Evolutionary conservation across 2,329 filamentous ascomycete species (phyloP).

Genomic region (Claviceps monticola): DNA sequence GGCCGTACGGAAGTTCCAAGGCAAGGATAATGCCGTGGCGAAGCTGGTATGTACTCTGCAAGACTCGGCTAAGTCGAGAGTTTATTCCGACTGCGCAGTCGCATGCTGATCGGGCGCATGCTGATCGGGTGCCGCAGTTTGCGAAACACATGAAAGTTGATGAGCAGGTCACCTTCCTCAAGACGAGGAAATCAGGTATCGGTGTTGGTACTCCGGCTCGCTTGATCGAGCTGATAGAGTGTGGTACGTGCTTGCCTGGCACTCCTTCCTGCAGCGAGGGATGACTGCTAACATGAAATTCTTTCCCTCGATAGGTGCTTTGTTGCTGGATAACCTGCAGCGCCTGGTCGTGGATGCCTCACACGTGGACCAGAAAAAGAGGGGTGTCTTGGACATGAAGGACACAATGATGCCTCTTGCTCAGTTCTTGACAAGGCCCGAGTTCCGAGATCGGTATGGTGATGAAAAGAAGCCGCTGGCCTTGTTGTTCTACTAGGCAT

Average conservation of each 20-base stretch:
- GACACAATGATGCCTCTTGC: conserved; percentile 76
- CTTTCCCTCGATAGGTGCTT: conserved; percentile 32
- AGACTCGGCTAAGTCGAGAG: too few species aligned
- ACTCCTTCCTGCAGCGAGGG: background rate
- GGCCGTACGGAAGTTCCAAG: conserved; percentile 63
- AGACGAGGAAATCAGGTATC: conserved; percentile 59
- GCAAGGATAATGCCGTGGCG: conserved; percentile 62
- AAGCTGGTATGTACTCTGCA: conserved; percentile 47
- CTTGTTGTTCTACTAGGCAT: conserved; percentile 48
- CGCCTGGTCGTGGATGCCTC: conserved; percentile 82
- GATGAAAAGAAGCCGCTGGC: conserved; percentile 43
- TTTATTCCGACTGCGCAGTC: background rate
- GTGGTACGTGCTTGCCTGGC: conserved; percentile 41
- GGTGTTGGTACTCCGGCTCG: conserved; percentile 82
- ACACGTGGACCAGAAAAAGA: conserved; percentile 88
- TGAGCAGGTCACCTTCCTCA: conserved; percentile 67
- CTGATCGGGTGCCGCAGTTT: conserved; percentile 37
- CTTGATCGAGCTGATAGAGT: conserved; percentile 67
- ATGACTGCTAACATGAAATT: conserved; percentile 1
- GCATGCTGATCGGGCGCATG: conserved; percentile 1
- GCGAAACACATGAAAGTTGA: conserved; percentile 96
- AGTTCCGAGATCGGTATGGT: conserved; percentile 58
- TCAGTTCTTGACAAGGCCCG: conserved; percentile 54
- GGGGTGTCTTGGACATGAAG: conserved; percentile 88
- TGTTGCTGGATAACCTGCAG: conserved; percentile 58